Evolutionary conservation across 129 eudicot genomes (phyloP), one percentile per base, ranked within the genome.

Genomic region (Escallonia herrerae): DNA sequence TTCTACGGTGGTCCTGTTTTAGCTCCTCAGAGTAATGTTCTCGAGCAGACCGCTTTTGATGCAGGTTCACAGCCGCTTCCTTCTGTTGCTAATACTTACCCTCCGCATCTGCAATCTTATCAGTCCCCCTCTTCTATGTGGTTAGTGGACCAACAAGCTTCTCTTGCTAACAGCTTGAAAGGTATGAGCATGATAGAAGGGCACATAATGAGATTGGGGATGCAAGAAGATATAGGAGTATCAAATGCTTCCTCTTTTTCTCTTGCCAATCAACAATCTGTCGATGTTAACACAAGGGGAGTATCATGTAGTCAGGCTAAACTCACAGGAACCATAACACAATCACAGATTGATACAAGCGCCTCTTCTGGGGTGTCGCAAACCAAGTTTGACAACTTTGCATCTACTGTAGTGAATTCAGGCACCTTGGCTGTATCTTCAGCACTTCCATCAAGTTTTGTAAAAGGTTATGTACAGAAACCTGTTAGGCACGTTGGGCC

Each of bases 401-500:
- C 69, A 38, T 69, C 77, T 50, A 15, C 77, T 64, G 86, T 75
- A 67, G 12, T 60, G 2, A 75, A 65, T 66, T 54, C 75, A 15
- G 72, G 66, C 51, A 57, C 48, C 2, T 58, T 77, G 58, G 79
- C 63, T 11, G 63, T 73, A 9, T 58, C 60, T 39, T 51, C 80
- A 2, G 54, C 60, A 9, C 53, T 73, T 52, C 67, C 79, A 67
- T 60, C 63, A 39, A 47, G 78, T 58, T 75, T 77, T 48, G 33
- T 66, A 61, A 85, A 76, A 76, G 76, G 41, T 62, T 71, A 74
- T 45, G 58, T 57, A 4, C 72, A 65, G 55, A 74, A 80, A 13
- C 87, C 87, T 45, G 77, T 85, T 39, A 78, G 91, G 70, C 91
- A 78, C 70, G 74, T 75, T 39, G 91, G 91, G 11, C 91, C 91